Base-by-base conservation (phyloP, 2,329 filamentous ascomycete species). In the Talaromyces verruculosus region DNA sequence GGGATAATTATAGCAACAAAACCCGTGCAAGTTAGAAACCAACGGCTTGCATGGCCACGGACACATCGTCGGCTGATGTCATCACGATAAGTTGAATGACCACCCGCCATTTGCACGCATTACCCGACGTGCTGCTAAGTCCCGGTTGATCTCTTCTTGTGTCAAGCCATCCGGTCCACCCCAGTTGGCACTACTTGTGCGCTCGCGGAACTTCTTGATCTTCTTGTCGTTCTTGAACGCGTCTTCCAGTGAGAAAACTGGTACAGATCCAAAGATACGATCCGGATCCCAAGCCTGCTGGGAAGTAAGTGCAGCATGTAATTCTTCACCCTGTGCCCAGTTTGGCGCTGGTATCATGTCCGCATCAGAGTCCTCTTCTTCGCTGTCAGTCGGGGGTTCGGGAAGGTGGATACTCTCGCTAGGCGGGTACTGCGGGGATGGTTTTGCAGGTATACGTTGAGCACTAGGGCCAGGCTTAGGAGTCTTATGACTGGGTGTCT, bases 101-200 rank as follows among this genome's bases (percentile, higher is more conserved):
- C 93, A 97, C 0, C 91, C 92, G 4, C 93, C 93, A 70, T 97
- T 91, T 68, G 89, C 84, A 61, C 91, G 86, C 75, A 97, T 84
- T 74, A 89, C 87, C 77, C 96, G 91, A 68, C 93, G 85, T 65
- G 90, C 91, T 67, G 91, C 89, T 71, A 91, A 81, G 79, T 97
- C 93, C 74, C 87, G 90, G 63, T 87, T 83, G 73, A 96, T 91
- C 74, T 97, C 93, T 67, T 96, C 93, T 70, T 93, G 90, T 0
- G 93, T 97, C 71, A 99, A 83, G 53, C 85, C 84, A 77, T 99
- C 96, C 2, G 89, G 84, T 64, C 91, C 79, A 73, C 87, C 89
- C 95, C 95, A 99, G 80, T 97, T 96, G 41, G 96, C 96, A 78
- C 92, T 97, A 71, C 92, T 96, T 5, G 94, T 97, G 65, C 95